Conservation (phyloP, 192 early-diverging fungal genomes). For the Linnemannia hyalina region DNA sequence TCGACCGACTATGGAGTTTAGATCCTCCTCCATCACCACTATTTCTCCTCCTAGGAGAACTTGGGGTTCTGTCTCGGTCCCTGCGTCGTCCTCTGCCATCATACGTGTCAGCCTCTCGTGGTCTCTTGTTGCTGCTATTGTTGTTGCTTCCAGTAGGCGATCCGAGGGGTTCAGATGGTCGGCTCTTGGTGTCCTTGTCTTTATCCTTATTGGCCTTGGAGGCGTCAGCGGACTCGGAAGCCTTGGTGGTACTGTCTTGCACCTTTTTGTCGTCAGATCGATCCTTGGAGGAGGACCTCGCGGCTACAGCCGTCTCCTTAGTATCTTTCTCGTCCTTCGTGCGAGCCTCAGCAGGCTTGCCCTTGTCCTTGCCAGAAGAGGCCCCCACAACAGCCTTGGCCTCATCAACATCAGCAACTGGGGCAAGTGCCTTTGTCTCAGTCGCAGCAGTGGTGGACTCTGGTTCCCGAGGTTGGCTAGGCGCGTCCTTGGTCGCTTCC, state of each 20-base stretch:
- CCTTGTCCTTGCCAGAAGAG: background rate
- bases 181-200: background rate
- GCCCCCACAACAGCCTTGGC: background rate
- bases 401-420: background rate
- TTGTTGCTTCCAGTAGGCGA: background rate
- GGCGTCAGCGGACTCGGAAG: background rate
- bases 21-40: background rate
- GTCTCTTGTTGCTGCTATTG: background rate
- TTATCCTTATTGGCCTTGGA: background rate
- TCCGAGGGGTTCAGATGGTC: background rate
- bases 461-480: background rate
- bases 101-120: constrained; percentile 20
- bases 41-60: constrained; percentile 10
- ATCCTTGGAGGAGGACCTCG: background rate
- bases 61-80: constrained; percentile 12
- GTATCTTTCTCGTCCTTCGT: background rate
- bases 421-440: background rate
- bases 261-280: background rate
- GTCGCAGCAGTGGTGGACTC: background rate
- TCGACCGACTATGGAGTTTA: constrained; percentile 15
- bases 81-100: constrained; percentile 9
- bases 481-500: background rate
- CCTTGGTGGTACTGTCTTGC: background rate
- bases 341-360: background rate
- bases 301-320: background rate